A percentile compares a stretch with the other conserved stretches of the same genome.
These are phyloP conservation scores for Penicillium turbatum DNA, from an alignment of 495 filamentous ascomycete genomes.

Conservation along the genomic window DNA sequence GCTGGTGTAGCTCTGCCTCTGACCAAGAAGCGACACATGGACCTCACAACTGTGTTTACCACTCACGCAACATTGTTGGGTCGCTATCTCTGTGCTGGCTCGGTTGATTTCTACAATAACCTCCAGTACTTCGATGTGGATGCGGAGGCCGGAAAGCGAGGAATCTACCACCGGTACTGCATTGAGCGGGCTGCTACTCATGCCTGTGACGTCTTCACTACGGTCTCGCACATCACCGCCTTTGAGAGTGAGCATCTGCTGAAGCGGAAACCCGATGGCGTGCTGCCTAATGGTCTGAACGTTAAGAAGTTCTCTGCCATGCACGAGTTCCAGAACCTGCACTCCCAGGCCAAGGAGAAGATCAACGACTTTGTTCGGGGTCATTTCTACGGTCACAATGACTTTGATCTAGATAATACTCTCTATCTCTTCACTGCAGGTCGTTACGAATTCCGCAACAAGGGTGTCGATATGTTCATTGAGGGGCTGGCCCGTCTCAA, in stretches of 20 bases:
- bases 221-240: slow-evolving; percentile 96
- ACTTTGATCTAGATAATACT: slow-evolving; percentile 94
- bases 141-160: slow-evolving; percentile 92
- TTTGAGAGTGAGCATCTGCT: slow-evolving; percentile 97
- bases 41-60: slow-evolving; percentile 97
- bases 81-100: slow-evolving; percentile 93
- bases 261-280: slow-evolving; percentile 95
- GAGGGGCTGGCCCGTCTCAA: slow-evolving; percentile 92
- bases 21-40: slow-evolving; percentile 87
- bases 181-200: slow-evolving; percentile 93
- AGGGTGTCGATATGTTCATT: slow-evolving; percentile 99
- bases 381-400: slow-evolving; percentile 97
- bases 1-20: slow-evolving; percentile 94
- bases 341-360: slow-evolving; percentile 93
- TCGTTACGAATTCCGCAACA: slow-evolving; percentile 96
- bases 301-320: slow-evolving; percentile 98
- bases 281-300: slow-evolving; percentile 93
- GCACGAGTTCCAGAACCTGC: slow-evolving; percentile 98
- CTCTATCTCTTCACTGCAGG: slow-evolving; percentile 98
- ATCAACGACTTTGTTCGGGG: slow-evolving; percentile 98
- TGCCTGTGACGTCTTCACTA: slow-evolving; percentile 93
- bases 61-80: slow-evolving; percentile 94
- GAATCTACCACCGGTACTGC: slow-evolving; percentile 98
- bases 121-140: slow-evolving; percentile 96
- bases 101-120: slow-evolving; percentile 99